Base-by-base conservation (phyloP, 805 yeast genomes). In the Metschnikowia lachancei region DNA sequence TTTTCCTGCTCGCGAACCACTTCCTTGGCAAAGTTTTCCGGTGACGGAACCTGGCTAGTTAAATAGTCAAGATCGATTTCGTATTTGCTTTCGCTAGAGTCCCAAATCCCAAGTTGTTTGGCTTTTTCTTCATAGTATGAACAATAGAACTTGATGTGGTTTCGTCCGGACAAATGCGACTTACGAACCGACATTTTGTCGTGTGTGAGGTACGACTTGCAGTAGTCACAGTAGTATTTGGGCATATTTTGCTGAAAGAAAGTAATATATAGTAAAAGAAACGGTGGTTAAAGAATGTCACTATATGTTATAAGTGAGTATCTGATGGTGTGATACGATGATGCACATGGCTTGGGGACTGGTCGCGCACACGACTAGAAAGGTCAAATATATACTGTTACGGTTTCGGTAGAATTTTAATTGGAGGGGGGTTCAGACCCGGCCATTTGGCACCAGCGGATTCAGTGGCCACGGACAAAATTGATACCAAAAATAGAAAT, bases 141-240 rank as follows among this genome's bases (percentile, higher is more conserved):
- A 49, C 89, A 81, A 41, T 85, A 86, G 44, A 77, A 73, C 50
- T 78, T 75, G 36, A 86, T 70, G 64, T 89, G 97, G 63, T 86
- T 83, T 56, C 78, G 80, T 9, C 97, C 97, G 33, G 76, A 69
- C 35, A 86, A 63, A 64, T 89, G 97, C 35, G 89, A 82, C 58
- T 85, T 83, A 18, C 96, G 68, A 45, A 89, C 96, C 67, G 94
- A 85, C 56, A 81, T 71, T n/a, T 94, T 85, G 64, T 88, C 96
- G 62, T 89, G 96, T 1, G 96, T 89, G 47, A 90, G 69, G 57
- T 85, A 84, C 16, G 89, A 80, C 59, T 81, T 81, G 62, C 96
- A 89, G 62, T 88, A 89, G 55, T 85, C 94, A 65, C 96, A 89
- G 66, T 83, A 85, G 63, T 83, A 86, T 52, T 83, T 77, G 2